phyloP scores from a whole-genome alignment of 2,329 filamentous ascomycete species.

The Tolypocladium amazonense region DNA sequence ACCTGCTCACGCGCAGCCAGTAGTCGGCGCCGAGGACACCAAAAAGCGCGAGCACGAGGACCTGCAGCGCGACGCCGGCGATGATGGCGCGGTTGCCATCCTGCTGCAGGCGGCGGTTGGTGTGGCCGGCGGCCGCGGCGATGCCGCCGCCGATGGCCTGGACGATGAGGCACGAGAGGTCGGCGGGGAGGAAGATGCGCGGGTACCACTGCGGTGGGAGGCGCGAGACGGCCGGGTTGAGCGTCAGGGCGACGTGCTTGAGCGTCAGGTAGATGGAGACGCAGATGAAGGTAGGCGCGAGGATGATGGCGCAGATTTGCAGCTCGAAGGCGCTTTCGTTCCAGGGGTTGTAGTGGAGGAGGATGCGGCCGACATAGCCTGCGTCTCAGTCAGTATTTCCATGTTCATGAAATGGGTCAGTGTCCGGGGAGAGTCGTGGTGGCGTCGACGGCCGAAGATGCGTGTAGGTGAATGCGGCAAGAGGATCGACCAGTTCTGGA shows the following conservation, averaged over 20 bases:
- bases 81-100: slow-evolving; percentile 42
- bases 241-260: slow-evolving; percentile 43
- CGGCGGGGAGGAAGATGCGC: slow-evolving; percentile 47
- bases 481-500: neutral
- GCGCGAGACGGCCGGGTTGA: slow-evolving; percentile 39
- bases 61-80: slow-evolving; percentile 43
- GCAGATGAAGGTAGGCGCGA: slow-evolving; percentile 50
- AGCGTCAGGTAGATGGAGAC: slow-evolving; percentile 54
- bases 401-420: no score
- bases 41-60: slow-evolving; percentile 36
- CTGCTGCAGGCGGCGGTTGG: slow-evolving; percentile 26
- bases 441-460: neutral
- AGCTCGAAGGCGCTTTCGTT: slow-evolving; percentile 42
- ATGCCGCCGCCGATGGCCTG: slow-evolving; percentile 48
- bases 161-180: slow-evolving; percentile 46
- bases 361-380: slow-evolving; percentile 44
- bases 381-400: neutral
- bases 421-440: neutral
- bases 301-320: slow-evolving; percentile 49
- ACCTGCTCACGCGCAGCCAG: slow-evolving; percentile 27
- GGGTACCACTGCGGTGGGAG: slow-evolving; percentile 42
- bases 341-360: slow-evolving; percentile 44
- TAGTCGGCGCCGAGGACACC: slow-evolving; percentile 34
- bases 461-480: neutral
- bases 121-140: slow-evolving; percentile 35